Conservation (phyloP, 2,329 filamentous ascomycete species). For the Aquanectria penicillioides region DNA sequence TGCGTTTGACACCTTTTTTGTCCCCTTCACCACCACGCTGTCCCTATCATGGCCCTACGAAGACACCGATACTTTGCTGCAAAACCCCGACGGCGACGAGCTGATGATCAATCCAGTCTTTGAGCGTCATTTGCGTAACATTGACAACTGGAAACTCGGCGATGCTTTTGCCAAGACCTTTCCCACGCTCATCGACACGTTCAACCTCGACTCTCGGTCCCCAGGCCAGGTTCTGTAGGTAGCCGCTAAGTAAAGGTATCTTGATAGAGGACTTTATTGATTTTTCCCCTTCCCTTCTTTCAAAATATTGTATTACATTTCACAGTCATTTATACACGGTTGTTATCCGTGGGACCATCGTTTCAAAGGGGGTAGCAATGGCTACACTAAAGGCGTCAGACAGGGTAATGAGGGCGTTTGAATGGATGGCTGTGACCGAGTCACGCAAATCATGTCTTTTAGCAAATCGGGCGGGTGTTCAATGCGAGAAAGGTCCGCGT, state of each 20-base stretch:
- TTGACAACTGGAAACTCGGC: constrained; percentile 86
- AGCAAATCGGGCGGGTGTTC: neutral
- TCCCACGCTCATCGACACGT: constrained; percentile 56
- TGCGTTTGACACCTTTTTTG: constrained; percentile 83
- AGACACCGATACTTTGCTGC: constrained; percentile 73
- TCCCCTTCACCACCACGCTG: constrained; percentile 81
- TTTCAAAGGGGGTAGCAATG: neutral
- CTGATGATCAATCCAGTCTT: constrained; percentile 88
- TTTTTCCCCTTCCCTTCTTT: neutral
- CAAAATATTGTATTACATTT: neutral
- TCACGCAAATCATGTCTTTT: neutral
- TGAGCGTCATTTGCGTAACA: constrained; percentile 77
- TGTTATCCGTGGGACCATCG: neutral
- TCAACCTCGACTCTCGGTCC: constrained; percentile 38
- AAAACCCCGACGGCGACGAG: constrained; percentile 67
- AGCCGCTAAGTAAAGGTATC: constrained; percentile 22
- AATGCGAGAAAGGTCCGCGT: neutral
- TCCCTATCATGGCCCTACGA: constrained; percentile 88
- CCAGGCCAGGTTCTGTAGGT: constrained; percentile 26
- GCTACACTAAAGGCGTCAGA: constrained; percentile 8
- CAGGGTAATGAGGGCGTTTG: constrained; percentile 7
- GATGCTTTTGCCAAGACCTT: constrained; percentile 73
- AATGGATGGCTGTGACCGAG: neutral
- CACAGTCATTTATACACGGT: neutral
- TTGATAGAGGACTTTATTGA: neutral